Conservation (phyloP, 331 rosid species). For the Malus hybrid region DNA sequence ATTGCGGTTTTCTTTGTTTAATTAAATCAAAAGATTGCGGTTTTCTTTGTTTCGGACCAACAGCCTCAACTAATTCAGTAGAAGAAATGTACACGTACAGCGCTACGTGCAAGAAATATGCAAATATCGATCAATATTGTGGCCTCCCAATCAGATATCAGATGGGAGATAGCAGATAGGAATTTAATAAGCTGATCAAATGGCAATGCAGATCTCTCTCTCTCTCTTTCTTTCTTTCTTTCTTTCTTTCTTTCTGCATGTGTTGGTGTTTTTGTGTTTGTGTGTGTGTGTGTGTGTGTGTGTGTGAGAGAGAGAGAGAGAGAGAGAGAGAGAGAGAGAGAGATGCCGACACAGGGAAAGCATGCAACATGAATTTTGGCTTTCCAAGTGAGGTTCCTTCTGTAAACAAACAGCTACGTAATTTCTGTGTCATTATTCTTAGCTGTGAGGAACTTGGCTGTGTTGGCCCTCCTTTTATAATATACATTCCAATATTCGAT, state of each 20-base stretch:
- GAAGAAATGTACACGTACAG: neutral
- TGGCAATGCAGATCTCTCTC: slow-evolving; percentile 2
- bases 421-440: neutral
- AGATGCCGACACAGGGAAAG: slow-evolving; percentile 12
- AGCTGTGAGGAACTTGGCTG: too few species aligned
- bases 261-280: neutral
- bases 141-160: neutral
- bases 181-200: slow-evolving; percentile 1
- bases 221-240: neutral
- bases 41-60: neutral
- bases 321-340: neutral
- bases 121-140: neutral
- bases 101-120: neutral
- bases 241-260: neutral
- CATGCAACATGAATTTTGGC: slow-evolving; percentile 3
- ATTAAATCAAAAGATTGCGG: too few species aligned
- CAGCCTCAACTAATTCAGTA: neutral
- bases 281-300: neutral
- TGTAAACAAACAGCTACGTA: neutral
- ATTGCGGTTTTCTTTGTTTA: too few species aligned
- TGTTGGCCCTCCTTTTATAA: too few species aligned
- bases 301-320: neutral
- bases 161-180: slow-evolving; percentile 8
- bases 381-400: slow-evolving; percentile 18
- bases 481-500: too few species aligned